Evolutionary conservation across 441 rosid genomes (phyloP).

Genomic region (Mallotus repandus): DNA sequence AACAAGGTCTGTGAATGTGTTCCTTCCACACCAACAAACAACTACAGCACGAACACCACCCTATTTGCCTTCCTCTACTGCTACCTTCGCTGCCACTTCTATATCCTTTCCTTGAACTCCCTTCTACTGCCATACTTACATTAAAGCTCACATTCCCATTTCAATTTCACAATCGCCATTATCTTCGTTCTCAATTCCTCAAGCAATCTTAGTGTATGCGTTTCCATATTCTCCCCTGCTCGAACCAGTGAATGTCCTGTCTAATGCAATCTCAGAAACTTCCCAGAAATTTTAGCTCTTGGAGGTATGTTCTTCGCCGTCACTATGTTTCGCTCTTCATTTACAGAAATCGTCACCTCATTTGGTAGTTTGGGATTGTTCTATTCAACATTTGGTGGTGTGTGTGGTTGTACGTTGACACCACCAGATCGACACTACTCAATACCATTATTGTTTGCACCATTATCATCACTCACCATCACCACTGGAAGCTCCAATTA

Average conservation of each 20-base stretch:
- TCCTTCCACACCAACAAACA: too few species aligned
- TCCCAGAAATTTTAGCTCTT: too few species aligned
- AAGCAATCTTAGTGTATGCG: constrained; percentile 71
- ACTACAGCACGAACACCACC: too few species aligned
- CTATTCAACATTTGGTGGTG: too few species aligned
- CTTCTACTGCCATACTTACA: constrained; percentile 41
- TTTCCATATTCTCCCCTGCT: constrained; percentile 40
- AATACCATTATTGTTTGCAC: too few species aligned
- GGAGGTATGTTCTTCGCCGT: constrained; percentile 23
- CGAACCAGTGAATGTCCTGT: constrained; percentile 68
- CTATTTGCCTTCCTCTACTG: constrained; percentile 30
- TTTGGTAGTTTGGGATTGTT: not conserved
- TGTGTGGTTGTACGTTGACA: too few species aligned
- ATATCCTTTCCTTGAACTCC: constrained; percentile 39
- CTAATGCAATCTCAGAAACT: constrained; percentile 66
- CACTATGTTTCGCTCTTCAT: constrained; percentile 16
- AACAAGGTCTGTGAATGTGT: too few species aligned
- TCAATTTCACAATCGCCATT: constrained; percentile 39
- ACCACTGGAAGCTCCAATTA: too few species aligned
- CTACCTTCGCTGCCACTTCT: constrained; percentile 27
- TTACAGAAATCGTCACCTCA: constrained; percentile 33
- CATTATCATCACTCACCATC: too few species aligned
- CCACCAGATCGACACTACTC: too few species aligned
- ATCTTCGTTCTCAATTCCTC: constrained; percentile 58
- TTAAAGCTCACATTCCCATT: constrained; percentile 51